Conservation (phyloP, 495 filamentous ascomycete species). For the Trichoderma orchidacearum region DNA sequence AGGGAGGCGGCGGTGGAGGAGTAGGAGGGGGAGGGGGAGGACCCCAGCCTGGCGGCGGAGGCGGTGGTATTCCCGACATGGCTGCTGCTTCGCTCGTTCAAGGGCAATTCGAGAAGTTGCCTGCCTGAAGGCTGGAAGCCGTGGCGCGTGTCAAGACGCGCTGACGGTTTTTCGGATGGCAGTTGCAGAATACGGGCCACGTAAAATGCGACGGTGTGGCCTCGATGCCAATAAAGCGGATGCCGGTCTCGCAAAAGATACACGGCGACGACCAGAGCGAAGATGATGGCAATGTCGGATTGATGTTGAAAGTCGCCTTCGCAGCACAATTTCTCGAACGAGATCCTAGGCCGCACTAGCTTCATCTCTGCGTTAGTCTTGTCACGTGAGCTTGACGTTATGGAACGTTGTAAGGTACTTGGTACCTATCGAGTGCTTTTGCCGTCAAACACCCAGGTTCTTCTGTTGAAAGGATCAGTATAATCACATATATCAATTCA, state of each 20-base stretch:
- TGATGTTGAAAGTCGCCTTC: not conserved
- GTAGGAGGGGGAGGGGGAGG: constrained; percentile 30
- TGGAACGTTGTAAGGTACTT: too few relatives aligned
- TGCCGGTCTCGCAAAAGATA: not conserved
- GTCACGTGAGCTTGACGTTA: not conserved
- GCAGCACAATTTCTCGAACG: not conserved
- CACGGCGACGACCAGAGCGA: not conserved
- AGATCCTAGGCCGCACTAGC: not conserved
- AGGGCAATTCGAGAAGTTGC: constrained; percentile 1
- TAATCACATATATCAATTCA: too few relatives aligned
- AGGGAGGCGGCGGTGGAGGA: constrained; percentile 44
- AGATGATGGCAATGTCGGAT: not conserved
- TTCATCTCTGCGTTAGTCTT: not conserved
- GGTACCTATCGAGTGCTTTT: too few relatives aligned
- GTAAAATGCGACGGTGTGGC: not conserved
- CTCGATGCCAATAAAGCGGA: not conserved
- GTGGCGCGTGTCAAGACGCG: constrained; percentile 3
- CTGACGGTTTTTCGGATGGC: not conserved
- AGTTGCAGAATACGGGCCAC: not conserved
- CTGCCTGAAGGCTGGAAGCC: not conserved
- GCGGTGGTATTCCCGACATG: constrained; percentile 26
- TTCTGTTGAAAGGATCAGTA: too few relatives aligned
- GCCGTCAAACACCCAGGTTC: too few relatives aligned
- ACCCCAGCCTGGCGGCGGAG: constrained; percentile 43
- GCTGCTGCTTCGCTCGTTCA: not conserved